Percentiles rank a stretch among this genome's conserved stretches.
These are phyloP conservation scores for Ceratocystis harringtonii DNA, from an alignment of 2,329 filamentous ascomycete species.

Conservation along the genomic window DNA sequence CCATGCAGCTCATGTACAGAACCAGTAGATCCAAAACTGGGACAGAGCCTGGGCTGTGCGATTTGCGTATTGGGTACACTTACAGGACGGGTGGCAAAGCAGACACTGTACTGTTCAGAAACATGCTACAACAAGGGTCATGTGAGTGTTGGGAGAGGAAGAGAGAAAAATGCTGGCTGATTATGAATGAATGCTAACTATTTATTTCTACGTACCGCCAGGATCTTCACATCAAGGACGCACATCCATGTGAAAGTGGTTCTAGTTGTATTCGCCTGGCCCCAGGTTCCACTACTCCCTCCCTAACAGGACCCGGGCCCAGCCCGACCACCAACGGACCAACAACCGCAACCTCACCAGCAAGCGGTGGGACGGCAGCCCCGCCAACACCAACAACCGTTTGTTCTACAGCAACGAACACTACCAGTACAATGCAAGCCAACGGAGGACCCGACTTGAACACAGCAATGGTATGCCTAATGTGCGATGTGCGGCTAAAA, in stretches of 20 bases:
- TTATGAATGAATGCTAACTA: not conserved
- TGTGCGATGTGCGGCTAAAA: slow-evolving; percentile 17
- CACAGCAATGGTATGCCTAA: slow-evolving; percentile 15
- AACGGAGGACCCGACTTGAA: slow-evolving; percentile 7
- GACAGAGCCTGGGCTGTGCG: slow-evolving; percentile 28
- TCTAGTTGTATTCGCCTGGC: slow-evolving; percentile 13
- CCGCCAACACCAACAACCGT: not conserved
- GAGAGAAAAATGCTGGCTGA: not conserved
- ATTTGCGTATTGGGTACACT: slow-evolving; percentile 31
- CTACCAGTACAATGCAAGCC: not conserved
- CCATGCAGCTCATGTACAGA: slow-evolving; percentile 29
- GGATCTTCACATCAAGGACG: slow-evolving; percentile 12
- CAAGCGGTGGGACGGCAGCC: not conserved
- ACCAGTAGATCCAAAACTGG: slow-evolving; percentile 24
- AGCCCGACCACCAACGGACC: not conserved
- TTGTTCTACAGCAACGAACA: not conserved
- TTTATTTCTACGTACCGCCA: not conserved
- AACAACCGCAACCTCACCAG: not conserved
- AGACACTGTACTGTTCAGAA: slow-evolving; percentile 33
- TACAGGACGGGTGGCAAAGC: slow-evolving; percentile 25
- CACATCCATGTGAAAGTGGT: slow-evolving; percentile 17
- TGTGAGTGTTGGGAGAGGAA: slow-evolving; percentile 24
- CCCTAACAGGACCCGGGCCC: not conserved
- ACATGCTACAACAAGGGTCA: slow-evolving; percentile 28
- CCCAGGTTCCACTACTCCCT: not conserved